Base-by-base conservation (phyloP, 305 asterid species). In the Petunia hybrid region DNA sequence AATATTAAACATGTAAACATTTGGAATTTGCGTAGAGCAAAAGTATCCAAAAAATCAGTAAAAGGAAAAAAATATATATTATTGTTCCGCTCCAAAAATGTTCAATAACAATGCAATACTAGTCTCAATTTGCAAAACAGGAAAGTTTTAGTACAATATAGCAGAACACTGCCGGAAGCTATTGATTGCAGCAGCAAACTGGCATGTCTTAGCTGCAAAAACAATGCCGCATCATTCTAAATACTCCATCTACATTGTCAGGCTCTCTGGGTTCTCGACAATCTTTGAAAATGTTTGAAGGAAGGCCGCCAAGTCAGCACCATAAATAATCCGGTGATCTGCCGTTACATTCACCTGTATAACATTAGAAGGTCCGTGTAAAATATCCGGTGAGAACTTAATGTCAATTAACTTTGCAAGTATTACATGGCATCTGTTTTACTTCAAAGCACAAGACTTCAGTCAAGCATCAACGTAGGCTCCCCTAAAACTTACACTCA, bases 251-350 rank as follows among this genome's bases (percentile, higher is more conserved):
- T 92, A 96, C 94, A 94, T 84, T 5, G 98, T 96, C 90, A 96
- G 85, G 91, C 93, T 89, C 36, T 96, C 98, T 4, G 98, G 99
- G 80, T 92, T 90, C 88, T 93, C 94, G 57, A 93, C 70, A 62
- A 96, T 93, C 94, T 90, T 92, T 63, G 96, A 46, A 74, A 94
- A 91, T 69, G 98, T 92, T 75, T 93, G 92, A 31, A 94, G 92
- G 90, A 94, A 94, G 7, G 93, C 97, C 69, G 98, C 97, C 89
- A 94, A 86, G 81, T 96, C 99, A 76, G 98, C 98, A 12, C 98
- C 98, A 78, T 96, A 94, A 45, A 96, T 85, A 78, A 92, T 90
- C 65, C 98, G 85, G 85, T 94, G 98, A 83, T 94, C 98, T 35
- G 98, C 98, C 4, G 98, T 94, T 45, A 93, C 97, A 82, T 93